Evolutionary conservation across 345 rosid genomes (phyloP).

Genomic region (Populus simonii): DNA sequence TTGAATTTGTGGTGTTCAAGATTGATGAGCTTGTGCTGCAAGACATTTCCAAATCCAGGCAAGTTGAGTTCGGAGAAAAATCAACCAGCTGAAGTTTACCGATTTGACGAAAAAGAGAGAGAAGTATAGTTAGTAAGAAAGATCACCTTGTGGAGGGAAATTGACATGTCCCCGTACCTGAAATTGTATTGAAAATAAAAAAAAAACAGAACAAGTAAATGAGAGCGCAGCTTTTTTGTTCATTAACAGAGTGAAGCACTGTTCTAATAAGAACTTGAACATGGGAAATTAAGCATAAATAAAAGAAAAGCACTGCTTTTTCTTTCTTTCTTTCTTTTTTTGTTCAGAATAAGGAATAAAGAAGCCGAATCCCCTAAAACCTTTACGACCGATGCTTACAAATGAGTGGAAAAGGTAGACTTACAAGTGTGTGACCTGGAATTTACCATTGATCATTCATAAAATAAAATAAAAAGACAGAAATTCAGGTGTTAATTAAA

Average conservation of each 20-base stretch:
- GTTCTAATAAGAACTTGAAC: not conserved
- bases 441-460: not conserved
- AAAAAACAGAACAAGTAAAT: not conserved
- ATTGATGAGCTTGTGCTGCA: slow-evolving; percentile 65
- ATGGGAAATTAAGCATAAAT: not conserved
- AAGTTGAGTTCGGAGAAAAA: not conserved
- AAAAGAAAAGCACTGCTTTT: not conserved
- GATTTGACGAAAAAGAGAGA: not conserved
- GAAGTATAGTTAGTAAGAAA: not conserved
- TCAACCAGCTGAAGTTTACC: not conserved
- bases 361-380: not conserved
- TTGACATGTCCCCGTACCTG: slow-evolving; percentile 62
- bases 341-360: not conserved
- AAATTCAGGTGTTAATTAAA: not conserved
- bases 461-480: too few species aligned
- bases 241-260: not conserved
- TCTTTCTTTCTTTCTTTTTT: not conserved
- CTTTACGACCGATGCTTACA: not conserved
- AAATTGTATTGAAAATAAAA: not conserved
- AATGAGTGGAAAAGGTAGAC: not conserved
- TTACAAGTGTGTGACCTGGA: not conserved
- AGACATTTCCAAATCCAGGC: not conserved
- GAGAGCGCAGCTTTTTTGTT: not conserved
- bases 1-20: slow-evolving; percentile 61
- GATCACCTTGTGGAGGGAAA: slow-evolving; percentile 58